Percentiles rank a stretch among this genome's conserved stretches.
Conservation (phyloP, 495 filamentous ascomycete genomes). For the Poronia punctata region DNA sequence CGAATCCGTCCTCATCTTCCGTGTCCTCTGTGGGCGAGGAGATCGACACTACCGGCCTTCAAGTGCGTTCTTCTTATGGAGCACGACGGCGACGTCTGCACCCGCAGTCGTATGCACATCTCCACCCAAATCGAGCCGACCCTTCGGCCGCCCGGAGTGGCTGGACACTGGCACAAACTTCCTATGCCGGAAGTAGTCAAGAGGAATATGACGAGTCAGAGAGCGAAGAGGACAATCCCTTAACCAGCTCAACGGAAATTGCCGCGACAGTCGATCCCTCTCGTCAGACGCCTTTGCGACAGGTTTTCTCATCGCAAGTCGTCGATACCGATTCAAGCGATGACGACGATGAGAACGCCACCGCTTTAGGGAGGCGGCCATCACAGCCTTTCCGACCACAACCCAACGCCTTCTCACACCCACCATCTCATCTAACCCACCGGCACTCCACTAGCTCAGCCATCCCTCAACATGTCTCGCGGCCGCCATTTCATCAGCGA, state of each 20-base stretch:
- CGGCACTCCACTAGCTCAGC: conserved; percentile 41
- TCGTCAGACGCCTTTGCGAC: conserved; percentile 16
- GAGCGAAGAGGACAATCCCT: conserved; percentile 72
- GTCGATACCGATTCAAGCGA: conserved; percentile 54
- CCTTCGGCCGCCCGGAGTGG: too few species aligned
- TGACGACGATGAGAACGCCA: conserved; percentile 73
- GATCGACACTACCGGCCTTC: conserved; percentile 77
- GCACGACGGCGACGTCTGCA: conserved; percentile 50
- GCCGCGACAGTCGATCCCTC: conserved; percentile 32
- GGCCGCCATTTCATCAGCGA: conserved; percentile 35
- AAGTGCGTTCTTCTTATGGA: conserved; percentile 52
- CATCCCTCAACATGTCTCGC: conserved; percentile 34
- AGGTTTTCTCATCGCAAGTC: conserved; percentile 22
- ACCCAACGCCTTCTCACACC: conserved; percentile 85
- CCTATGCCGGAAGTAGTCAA: conserved; percentile 54
- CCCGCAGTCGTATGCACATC: conserved; percentile 34
- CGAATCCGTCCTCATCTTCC: conserved; percentile 83
- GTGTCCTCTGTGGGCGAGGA: conserved; percentile 86
- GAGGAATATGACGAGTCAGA: conserved; percentile 56
- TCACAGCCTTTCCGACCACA: conserved; percentile 68
- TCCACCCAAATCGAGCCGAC: conserved; percentile 20
- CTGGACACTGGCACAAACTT: conserved; percentile 40
- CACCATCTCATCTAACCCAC: conserved; percentile 52
- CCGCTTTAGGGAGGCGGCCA: conserved; percentile 61
- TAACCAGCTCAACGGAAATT: conserved; percentile 81